These are phyloP conservation scores for Cicer judaicum DNA, from an alignment of 306 rosid species.

Conservation along the genomic window DNA sequence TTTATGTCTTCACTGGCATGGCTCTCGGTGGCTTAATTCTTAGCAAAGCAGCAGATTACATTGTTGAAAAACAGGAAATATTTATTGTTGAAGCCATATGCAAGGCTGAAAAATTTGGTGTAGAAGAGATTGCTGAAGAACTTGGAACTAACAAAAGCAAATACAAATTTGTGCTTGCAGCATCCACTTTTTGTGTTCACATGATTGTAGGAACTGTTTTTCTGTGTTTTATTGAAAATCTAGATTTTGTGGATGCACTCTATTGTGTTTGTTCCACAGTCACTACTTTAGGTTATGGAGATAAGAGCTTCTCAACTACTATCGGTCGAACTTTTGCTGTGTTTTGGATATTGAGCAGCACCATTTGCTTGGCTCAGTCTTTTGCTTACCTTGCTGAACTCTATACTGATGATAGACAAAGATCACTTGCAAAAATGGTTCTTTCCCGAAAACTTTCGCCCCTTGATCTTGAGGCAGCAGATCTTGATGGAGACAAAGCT, in stretches of 20 bases:
- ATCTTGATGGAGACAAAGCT: slow-evolving; percentile 76
- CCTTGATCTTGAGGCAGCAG: slow-evolving; percentile 80
- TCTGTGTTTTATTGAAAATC: slow-evolving; percentile 57
- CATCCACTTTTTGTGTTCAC: slow-evolving; percentile 51
- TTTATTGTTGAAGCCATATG: slow-evolving; percentile 59
- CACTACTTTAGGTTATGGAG: slow-evolving; percentile 89
- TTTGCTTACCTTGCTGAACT: slow-evolving; percentile 78
- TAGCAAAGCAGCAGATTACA: slow-evolving; percentile 77
- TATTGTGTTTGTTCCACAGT: slow-evolving; percentile 86
- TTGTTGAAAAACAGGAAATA: slow-evolving; percentile 79
- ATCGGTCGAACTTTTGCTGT: slow-evolving; percentile 75
- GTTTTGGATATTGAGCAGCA: slow-evolving; percentile 82
- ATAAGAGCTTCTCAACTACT: slow-evolving; percentile 72
- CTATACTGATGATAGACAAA: slow-evolving; percentile 72
- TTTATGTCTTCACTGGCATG: slow-evolving; percentile 79
- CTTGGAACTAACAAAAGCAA: slow-evolving; percentile 52
- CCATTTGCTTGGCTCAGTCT: slow-evolving; percentile 77
- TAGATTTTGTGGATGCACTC: slow-evolving; percentile 66
- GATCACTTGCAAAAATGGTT: slow-evolving; percentile 57
- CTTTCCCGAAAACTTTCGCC: slow-evolving; percentile 59
- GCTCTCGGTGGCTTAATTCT: slow-evolving; percentile 71
- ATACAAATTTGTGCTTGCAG: slow-evolving; percentile 62
- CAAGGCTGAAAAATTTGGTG: slow-evolving; percentile 42
- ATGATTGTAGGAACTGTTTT: slow-evolving; percentile 60
- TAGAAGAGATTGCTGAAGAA: slow-evolving; percentile 57